Base-by-base conservation (phyloP, 345 rosid species). In the Lumnitzera littorea region DNA sequence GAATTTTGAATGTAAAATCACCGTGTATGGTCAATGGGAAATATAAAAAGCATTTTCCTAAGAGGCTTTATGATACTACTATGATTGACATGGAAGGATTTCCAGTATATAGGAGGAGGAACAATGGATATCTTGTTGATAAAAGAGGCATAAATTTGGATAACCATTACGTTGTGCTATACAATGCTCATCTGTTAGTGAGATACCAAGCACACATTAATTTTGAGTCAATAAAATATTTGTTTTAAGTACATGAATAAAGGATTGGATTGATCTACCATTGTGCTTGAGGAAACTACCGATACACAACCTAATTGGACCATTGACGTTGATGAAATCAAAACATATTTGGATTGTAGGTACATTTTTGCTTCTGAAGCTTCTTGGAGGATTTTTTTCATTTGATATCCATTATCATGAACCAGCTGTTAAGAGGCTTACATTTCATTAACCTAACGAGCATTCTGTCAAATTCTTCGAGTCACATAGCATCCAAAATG, bases 331-430 rank as follows among this genome's bases (percentile, higher is more conserved):
- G n/a, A 50, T 50, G 53, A 25, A 14, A 31, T 25, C 12, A 57
- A 57, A 12, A 13, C 61, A 3, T 57, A 13, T 36, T 57, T 31
- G 49, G 61, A 57, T 43, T 31, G 61, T 27, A 31, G 61, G 20
- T 57, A 57, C 24, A 2, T 57, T 29, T 36, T 15, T 5, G 61
- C 61, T 24, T 31, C 12, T 57, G 50, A 57, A 46, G 61, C 50
- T 0, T 36, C 48, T 11, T 57, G 61, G 61, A 15, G 24, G 46
- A 57, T 57, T 0, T 71, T 57, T 2, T 46, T 2, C 43, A 10
- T 66, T 65, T 61, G 60, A 56, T 14, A 56, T 65, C 15, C 55
- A 60, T 7, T 24, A 15, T 7, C 17, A 43, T 7, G 16, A 46
- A 4, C 63, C 58, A 1, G 11, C 60, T 3, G 63, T 71, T 0